Evolutionary conservation across 2,329 filamentous ascomycete species (phyloP).

Genomic region (Colletotrichum sp.): DNA sequence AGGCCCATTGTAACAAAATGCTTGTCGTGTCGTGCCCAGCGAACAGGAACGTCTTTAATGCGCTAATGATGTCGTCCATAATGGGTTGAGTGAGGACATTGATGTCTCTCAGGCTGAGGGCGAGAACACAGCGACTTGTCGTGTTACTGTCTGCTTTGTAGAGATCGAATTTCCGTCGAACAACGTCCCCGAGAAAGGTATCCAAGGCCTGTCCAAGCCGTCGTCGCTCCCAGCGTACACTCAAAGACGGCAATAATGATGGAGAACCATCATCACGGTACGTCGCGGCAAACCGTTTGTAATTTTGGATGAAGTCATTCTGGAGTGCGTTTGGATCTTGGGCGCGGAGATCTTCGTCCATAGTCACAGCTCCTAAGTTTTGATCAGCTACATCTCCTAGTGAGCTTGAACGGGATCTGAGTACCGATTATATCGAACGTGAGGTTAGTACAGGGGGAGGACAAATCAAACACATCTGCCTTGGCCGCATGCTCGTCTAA

Average conservation of each 20-base stretch:
- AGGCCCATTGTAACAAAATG: slow-evolving; percentile 38
- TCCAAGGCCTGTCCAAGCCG: slow-evolving; percentile 26
- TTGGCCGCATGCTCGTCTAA: neutral
- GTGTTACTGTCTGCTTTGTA: neutral
- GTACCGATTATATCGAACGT: slow-evolving; percentile 42
- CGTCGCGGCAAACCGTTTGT: slow-evolving; percentile 25
- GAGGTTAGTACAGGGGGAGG: slow-evolving; percentile 29
- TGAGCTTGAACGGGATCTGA: neutral
- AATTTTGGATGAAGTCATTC: slow-evolving; percentile 33
- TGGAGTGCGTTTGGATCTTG: slow-evolving; percentile 28
- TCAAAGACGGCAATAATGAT: neutral
- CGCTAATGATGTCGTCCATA: slow-evolving; percentile 35
- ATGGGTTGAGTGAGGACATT: slow-evolving; percentile 29
- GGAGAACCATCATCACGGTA: slow-evolving; percentile 27
- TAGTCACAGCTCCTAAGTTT: slow-evolving; percentile 32
- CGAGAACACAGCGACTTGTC: slow-evolving; percentile 34
- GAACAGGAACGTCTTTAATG: slow-evolving; percentile 44
- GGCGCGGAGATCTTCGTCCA: slow-evolving; percentile 37
- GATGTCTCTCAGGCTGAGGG: slow-evolving; percentile 34
- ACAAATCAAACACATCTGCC: slow-evolving; percentile 21
- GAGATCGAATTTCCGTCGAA: slow-evolving; percentile 27
- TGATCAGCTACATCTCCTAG: neutral
- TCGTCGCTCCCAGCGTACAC: slow-evolving; percentile 19
- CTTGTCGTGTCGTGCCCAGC: slow-evolving; percentile 47
- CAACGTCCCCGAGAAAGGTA: slow-evolving; percentile 24